These are phyloP conservation scores for Lachnellula hyalina DNA, from an alignment of 2,329 filamentous ascomycete species.

Conservation along the genomic window DNA sequence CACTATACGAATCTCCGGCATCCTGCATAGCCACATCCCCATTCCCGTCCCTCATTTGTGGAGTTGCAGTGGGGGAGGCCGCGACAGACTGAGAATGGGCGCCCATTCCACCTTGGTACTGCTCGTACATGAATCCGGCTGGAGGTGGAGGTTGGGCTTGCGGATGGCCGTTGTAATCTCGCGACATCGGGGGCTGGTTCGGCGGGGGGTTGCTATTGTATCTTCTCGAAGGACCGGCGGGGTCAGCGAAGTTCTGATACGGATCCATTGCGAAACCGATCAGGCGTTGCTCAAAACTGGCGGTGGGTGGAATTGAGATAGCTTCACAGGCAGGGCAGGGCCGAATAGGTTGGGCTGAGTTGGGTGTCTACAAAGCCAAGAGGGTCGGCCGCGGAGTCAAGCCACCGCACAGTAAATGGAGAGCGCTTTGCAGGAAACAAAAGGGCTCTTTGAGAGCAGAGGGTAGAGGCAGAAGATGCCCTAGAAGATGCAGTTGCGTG, in stretches of 20 bases:
- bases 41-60: conserved; percentile 64
- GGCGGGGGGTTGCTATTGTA: conserved; percentile 51
- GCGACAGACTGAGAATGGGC: conserved; percentile 47
- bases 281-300: not conserved
- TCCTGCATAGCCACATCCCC: conserved; percentile 85
- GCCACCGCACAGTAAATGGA: conserved; percentile 13
- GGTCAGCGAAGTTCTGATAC: conserved; percentile 61
- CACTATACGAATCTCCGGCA: conserved; percentile 73
- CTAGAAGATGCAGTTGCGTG: conserved; percentile 16
- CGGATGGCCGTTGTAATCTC: conserved; percentile 38
- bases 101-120: conserved; percentile 49
- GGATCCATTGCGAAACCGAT: conserved; percentile 46
- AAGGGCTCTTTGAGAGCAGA: conserved; percentile 13
- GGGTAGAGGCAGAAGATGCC: conserved; percentile 26
- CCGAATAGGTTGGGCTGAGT: not conserved
- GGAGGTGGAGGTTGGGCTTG: conserved; percentile 41
- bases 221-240: conserved; percentile 57
- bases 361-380: conserved; percentile 1
- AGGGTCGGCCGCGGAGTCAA: conserved; percentile 2
- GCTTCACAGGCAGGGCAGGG: conserved; percentile 3
- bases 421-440: conserved; percentile 25
- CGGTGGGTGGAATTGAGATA: not conserved
- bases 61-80: conserved; percentile 52
- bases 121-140: conserved; percentile 61
- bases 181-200: conserved; percentile 41